Evolutionary conservation across 495 filamentous ascomycete genomes (phyloP), one percentile per base, ranked within the genome.

Genomic region (Aspergillus coremiiformis): DNA sequence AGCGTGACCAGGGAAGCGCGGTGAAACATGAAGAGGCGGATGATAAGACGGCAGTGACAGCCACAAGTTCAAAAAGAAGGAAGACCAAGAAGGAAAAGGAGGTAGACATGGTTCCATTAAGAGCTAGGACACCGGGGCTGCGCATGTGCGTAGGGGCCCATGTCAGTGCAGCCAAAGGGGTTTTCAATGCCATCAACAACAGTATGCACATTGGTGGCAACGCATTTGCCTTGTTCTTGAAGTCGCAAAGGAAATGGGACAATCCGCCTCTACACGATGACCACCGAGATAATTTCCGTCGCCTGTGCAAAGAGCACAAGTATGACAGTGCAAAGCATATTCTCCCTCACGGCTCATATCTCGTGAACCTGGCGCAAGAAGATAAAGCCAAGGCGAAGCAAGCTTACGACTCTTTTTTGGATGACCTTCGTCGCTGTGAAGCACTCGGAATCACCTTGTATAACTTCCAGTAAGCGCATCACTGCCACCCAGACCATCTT

Each of bases 221-320:
- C 62, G 81, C 90, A 19, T 93, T 96, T 55, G 93, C 93, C 12
- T 69, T 97, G 19, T 98, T 98, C 68, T 78, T 97, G 50, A 97
- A 97, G 64, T 93, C 87, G 0, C 94, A 97, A 64, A 82, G 89
- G 35, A 96, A 94, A 72, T 98, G 93, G 93, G 72, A 77, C n/a
- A 91, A 85, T 58, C 90, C 92, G 1, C 78, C 85, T 10, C 72
- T 97, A 2, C 75, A 84, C 26, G 67, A 81, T 49, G 83, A 89
- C 15, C 78, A 84, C 30, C 66, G 73, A 43, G 75, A 83, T 27
- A 73, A 80, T 15, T 98, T 96, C 72, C 75, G 72, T 49, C 68
- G 74, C 22, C 68, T 81, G 24, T 89, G 85, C 56, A 68, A 73
- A 30, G 74, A 86, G 55, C 82, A 95, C 60, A 70, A 75, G 24